These are phyloP conservation scores for Brassica incana DNA, from an alignment of 345 rosid genomes.

Conservation along the genomic window DNA sequence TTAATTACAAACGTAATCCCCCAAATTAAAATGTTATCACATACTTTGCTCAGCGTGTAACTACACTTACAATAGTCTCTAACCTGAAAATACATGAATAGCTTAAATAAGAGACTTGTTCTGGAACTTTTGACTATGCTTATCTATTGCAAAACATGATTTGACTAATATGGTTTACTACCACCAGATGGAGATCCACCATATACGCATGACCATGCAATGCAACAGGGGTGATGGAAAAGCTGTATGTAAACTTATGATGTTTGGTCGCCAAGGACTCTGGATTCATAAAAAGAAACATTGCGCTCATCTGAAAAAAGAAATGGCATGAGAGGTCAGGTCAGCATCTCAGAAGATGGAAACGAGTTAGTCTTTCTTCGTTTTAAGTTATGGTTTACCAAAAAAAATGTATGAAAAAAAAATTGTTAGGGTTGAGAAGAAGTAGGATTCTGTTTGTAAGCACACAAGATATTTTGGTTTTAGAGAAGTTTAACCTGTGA, in stretches of 20 bases:
- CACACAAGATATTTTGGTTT: conserved; percentile 7
- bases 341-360: conserved; percentile 3
- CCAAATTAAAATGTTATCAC: not conserved
- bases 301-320: not conserved
- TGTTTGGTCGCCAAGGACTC: conserved; percentile 8
- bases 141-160: not conserved
- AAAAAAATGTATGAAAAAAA: conserved; percentile 30
- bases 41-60: conserved; percentile 5
- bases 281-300: not conserved
- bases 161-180: not conserved
- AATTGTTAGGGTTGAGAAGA: conserved; percentile 15
- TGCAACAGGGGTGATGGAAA: conserved; percentile 31
- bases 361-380: not conserved
- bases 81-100: not conserved
- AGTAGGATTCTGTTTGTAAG: conserved; percentile 25
- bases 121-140: not conserved
- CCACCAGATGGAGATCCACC: conserved; percentile 41
- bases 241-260: conserved; percentile 1
- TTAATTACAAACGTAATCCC: not conserved
- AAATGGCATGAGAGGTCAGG: not conserved
- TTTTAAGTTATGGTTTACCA: conserved; percentile 5
- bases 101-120: not conserved
- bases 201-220: conserved; percentile 29
- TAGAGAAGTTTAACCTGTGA: conserved; percentile 35
- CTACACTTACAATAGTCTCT: not conserved